Conservation (phyloP, 768 basidiomycete species). For the Boletales sp. region DNA sequence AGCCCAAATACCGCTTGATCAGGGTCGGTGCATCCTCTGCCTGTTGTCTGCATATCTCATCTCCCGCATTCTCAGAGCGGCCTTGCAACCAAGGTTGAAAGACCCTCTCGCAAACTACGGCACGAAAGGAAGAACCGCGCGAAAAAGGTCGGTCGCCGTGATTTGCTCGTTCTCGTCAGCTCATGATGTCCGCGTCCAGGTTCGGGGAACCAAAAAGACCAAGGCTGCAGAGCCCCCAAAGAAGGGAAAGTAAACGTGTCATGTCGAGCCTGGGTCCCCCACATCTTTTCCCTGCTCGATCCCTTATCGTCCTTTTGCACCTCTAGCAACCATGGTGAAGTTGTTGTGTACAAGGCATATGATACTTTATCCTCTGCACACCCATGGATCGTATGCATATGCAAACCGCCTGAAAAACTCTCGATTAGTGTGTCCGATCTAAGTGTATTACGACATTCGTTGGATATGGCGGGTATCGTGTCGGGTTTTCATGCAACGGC, state of each 20-base stretch:
- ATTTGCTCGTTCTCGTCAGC: neutral
- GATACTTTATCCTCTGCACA: constrained; percentile 24
- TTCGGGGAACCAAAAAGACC: constrained; percentile 92
- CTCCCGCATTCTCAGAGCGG: constrained; percentile 48
- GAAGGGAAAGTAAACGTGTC: constrained; percentile 77
- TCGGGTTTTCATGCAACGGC: constrained; percentile 12
- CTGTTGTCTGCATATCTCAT: constrained; percentile 1
- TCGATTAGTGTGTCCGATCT: constrained; percentile 25
- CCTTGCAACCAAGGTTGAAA: constrained; percentile 73
- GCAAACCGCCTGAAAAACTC: constrained; percentile 10
- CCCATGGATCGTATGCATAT: constrained; percentile 28
- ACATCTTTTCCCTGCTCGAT: constrained; percentile 14
- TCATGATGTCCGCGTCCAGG: constrained; percentile 41
- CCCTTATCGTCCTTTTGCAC: constrained; percentile 31
- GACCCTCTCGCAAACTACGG: constrained; percentile 93
- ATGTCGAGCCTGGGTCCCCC: constrained; percentile 16
- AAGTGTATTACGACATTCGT: constrained; percentile 32
- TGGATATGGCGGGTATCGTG: constrained; percentile 33
- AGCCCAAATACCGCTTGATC: constrained; percentile 92
- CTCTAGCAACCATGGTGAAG: constrained; percentile 34
- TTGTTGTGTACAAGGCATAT: constrained; percentile 43
- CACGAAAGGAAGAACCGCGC: constrained; percentile 99
- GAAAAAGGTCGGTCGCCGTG: constrained; percentile 76
- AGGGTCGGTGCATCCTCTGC: constrained; percentile 58
- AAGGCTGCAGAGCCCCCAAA: constrained; percentile 90